Base-by-base conservation (phyloP, 2,329 filamentous ascomycete genomes). In the Trichoderma semiorbis region DNA sequence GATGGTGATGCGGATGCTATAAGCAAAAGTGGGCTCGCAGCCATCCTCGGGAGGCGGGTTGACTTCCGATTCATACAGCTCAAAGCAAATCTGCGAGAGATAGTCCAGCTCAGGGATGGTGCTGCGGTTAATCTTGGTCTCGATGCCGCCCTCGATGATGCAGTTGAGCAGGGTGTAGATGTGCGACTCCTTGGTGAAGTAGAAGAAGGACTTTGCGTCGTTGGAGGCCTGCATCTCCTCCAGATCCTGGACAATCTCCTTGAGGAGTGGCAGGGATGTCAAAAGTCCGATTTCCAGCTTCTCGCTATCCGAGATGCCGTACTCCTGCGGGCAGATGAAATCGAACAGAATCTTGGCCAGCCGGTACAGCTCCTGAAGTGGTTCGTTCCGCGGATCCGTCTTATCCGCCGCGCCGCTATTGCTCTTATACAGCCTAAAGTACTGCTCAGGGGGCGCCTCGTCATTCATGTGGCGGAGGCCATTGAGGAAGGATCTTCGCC, bases 181-280 rank as follows among this genome's bases (percentile, higher is more conserved):
- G 80, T 99, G 96, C 0, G 94, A 97, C 82, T 99, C 96, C 82
- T 99, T 99, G 74, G 96, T 99, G 82, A 99, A 99, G 84, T 99
- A 99, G 83, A 98, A 93, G 85, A 98, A 98, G 2, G 92, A 95
- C 80, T 98, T 98, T 58, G 95, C 94, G 75, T 97, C 93, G 68
- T 95, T 92, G 0, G 93, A 97, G 4, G 96, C 95, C 82, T 99
- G 96, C 81, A 98, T 94, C 82, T 98, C 95, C 83, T 99, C 97
- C 2, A 99, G 87, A 78, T 99, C 95, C 78, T 95, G 92, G 7
- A 99, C 96, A 77, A 99, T 98, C 82, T 99, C 96, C 80, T 97
- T 97, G 60, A 99, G 89, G 18, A 99, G 86, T 3, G 96, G 97
- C 61, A 99, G 85, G 14, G 95, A 98, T 0, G 96, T 99, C 75